Percentiles rank a stretch among this genome's conserved stretches.
Evolutionary conservation across 306 rosid genomes (phyloP).

Genomic region (Cyclanthera cordifolia): DNA sequence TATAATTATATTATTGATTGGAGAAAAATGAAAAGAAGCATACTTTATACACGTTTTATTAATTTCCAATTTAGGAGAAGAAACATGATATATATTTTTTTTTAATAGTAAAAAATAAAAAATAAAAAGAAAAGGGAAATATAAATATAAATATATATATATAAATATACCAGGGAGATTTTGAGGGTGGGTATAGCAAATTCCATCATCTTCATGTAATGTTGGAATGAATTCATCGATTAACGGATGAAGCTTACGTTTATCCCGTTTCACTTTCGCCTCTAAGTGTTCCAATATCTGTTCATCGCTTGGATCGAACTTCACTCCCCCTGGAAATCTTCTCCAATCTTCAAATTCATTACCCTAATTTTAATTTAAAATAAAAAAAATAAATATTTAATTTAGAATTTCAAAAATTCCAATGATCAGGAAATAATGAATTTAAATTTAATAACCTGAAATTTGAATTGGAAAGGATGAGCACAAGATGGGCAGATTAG

Average conservation of each 20-base stretch:
- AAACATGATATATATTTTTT: too few relatives aligned
- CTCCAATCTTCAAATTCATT: slow-evolving; percentile 57
- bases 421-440: neutral
- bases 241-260: slow-evolving; percentile 63
- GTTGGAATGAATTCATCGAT: slow-evolving; percentile 80
- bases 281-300: slow-evolving; percentile 82
- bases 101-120: too few relatives aligned
- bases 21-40: too few relatives aligned
- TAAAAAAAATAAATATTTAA: too few relatives aligned
- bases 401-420: too few relatives aligned
- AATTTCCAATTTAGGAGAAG: too few relatives aligned
- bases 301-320: slow-evolving; percentile 80
- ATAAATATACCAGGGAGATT: slow-evolving; percentile 84
- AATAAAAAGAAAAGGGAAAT: too few relatives aligned
- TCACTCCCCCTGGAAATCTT: slow-evolving; percentile 79
- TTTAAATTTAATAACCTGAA: slow-evolving; percentile 34
- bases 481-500: slow-evolving; percentile 67
- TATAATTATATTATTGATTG: too few relatives aligned
- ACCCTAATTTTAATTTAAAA: too few relatives aligned
- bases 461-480: slow-evolving; percentile 44
- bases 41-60: too few relatives aligned
- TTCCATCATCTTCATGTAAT: slow-evolving; percentile 76
- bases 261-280: slow-evolving; percentile 49
- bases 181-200: slow-evolving; percentile 91
- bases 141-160: too few relatives aligned